A percentile compares a stretch with the other conserved stretches of the same genome.
Conservation (phyloP, 768 basidiomycete genomes). For the Chalciporus sphaerocephalus region DNA sequence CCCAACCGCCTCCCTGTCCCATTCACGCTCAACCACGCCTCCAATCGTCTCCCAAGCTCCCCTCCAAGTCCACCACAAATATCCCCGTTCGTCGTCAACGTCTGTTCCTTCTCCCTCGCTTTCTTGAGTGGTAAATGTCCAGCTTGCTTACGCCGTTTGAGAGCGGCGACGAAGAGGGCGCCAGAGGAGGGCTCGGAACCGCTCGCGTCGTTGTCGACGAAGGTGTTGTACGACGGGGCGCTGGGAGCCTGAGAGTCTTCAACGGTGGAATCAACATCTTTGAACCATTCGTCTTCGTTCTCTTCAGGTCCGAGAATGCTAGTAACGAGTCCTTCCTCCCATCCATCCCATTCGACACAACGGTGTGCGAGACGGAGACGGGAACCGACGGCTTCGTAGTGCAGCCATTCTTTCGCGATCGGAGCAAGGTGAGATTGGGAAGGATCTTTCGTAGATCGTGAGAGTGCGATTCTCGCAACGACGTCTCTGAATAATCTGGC, state of each 20-base stretch:
- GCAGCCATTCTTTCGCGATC: conserved; percentile 67
- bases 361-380: conserved; percentile 74
- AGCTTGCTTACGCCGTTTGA: conserved; percentile 34
- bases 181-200: conserved; percentile 15
- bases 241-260: conserved; percentile 19
- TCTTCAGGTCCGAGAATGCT: conserved; percentile 73
- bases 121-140: conserved; percentile 50
- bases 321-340: conserved; percentile 81
- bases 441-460: conserved; percentile 18
- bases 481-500: conserved; percentile 65
- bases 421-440: conserved; percentile 33
- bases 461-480: conserved; percentile 44
- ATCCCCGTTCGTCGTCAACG: conserved; percentile 67
- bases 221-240: conserved; percentile 1
- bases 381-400: conserved; percentile 61
- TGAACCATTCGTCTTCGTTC: conserved; percentile 68
- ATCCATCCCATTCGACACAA: conserved; percentile 85
- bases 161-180: conserved; percentile 23
- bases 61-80: conserved; percentile 77
- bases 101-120: conserved; percentile 66
- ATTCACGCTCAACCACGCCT: conserved; percentile 62
- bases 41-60: conserved; percentile 68
- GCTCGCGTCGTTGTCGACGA: background rate
- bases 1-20: conserved; percentile 18
- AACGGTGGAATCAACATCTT: conserved; percentile 31